phyloP scores from a whole-genome alignment of 345 rosid species.

The Triadica sebifera region DNA sequence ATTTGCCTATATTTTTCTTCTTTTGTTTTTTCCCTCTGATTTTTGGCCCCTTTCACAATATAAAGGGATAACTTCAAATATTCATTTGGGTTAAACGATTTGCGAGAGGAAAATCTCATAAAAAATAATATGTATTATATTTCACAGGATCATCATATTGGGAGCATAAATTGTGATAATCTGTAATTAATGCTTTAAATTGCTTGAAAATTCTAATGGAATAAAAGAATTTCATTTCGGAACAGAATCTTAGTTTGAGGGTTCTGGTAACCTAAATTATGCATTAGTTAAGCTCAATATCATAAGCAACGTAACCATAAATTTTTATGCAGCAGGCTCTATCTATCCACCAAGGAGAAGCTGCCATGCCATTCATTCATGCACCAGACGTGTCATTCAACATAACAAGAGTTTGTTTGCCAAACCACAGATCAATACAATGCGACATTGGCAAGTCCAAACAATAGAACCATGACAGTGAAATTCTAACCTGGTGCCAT shows the following conservation, averaged over 20 bases:
- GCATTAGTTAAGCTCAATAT: background rate
- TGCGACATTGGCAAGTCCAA: background rate
- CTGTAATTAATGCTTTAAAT: background rate
- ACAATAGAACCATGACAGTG: background rate
- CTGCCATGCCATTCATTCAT: background rate
- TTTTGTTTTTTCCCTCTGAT: background rate
- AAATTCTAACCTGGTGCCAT: background rate
- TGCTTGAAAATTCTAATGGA: background rate
- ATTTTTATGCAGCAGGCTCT: background rate
- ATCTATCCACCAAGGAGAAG: background rate
- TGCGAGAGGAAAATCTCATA: background rate
- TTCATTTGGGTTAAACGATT: background rate
- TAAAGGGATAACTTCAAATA: background rate
- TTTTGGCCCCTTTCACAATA: background rate
- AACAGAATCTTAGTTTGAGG: background rate
- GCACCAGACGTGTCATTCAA: too few relatives aligned
- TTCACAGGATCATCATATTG: background rate
- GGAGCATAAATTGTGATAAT: background rate
- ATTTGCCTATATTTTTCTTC: background rate
- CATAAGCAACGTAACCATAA: background rate
- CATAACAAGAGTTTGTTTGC: too few relatives aligned
- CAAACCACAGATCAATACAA: background rate
- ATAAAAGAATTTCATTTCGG: too few relatives aligned
- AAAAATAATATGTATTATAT: background rate
- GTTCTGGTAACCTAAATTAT: background rate